phyloP scores from a whole-genome alignment of 495 filamentous ascomycete species.

The Glarea lozoyensis region DNA sequence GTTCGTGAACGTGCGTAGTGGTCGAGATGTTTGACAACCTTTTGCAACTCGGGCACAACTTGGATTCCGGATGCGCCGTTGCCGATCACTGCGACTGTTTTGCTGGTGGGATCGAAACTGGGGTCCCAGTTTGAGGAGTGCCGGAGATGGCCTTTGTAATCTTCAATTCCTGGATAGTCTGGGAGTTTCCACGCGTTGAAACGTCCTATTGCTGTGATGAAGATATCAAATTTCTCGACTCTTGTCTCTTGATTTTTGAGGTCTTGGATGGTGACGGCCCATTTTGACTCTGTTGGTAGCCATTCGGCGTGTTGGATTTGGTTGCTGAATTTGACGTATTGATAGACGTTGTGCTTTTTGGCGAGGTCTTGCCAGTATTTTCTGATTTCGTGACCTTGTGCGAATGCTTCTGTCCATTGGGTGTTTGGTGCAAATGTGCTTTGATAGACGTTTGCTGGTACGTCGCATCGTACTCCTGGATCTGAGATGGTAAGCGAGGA shows the following conservation, averaged over 20 bases:
- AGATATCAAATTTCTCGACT: conserved; percentile 35
- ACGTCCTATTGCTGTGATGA: conserved; percentile 37
- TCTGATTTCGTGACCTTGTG: conserved; percentile 42
- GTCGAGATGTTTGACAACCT: conserved; percentile 42
- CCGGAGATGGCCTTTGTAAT: conserved; percentile 30
- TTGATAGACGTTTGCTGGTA: conserved; percentile 49
- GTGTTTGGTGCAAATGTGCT: conserved; percentile 43
- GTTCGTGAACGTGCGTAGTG: conserved; percentile 55
- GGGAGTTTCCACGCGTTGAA: conserved; percentile 34
- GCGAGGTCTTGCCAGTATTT: conserved; percentile 45
- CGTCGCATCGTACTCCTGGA: conserved; percentile 44
- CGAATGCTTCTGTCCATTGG: conserved; percentile 46
- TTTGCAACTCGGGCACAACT: conserved; percentile 31
- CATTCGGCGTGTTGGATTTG: conserved; percentile 39
- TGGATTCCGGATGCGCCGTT: conserved; percentile 48
- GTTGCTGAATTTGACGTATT: conserved; percentile 33
- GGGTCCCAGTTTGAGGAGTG: conserved; percentile 35
- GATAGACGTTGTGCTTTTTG: conserved; percentile 39
- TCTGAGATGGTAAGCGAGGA: not conserved
- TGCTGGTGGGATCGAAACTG: conserved; percentile 27
- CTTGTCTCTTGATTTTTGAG: not conserved
- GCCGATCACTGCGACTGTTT: conserved; percentile 38
- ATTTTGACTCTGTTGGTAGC: conserved; percentile 34
- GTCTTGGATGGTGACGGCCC: conserved; percentile 28
- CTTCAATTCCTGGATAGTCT: conserved; percentile 28